phyloP scores from a whole-genome alignment of 2,329 filamentous ascomycete genomes.

The Aspergillus alliaceus region DNA sequence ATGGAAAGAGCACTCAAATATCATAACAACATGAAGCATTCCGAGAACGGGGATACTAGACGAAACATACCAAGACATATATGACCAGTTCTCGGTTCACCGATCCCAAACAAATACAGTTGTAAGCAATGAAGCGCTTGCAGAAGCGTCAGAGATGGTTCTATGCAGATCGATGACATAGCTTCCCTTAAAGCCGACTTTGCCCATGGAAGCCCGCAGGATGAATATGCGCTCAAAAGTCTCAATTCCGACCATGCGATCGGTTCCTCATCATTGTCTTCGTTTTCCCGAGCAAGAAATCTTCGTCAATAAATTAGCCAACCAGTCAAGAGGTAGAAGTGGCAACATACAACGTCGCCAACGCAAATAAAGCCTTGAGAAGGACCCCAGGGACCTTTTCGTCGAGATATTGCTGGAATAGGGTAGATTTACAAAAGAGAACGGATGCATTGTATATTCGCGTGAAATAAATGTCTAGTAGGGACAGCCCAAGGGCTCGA shows the following conservation, averaged over 20 bases:
- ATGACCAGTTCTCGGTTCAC: not conserved
- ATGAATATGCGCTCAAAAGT: not conserved
- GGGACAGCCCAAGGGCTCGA: not conserved
- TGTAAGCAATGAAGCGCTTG: not conserved
- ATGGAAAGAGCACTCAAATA: not conserved
- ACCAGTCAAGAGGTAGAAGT: not conserved
- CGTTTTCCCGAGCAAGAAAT: not conserved
- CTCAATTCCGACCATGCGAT: not conserved
- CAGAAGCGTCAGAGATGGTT: not conserved
- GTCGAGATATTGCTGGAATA: slow-evolving; percentile 1
- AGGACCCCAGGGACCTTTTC: not conserved
- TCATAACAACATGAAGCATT: not conserved
- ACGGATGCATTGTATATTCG: not conserved
- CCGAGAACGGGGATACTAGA: not conserved
- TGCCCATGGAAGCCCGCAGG: not conserved
- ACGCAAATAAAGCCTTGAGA: not conserved
- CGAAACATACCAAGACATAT: slow-evolving; percentile 1
- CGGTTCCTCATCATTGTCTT: not conserved
- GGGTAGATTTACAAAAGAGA: not conserved
- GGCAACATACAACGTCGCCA: not conserved
- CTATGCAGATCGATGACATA: not conserved
- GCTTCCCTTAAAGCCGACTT: not conserved
- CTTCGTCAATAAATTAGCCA: not conserved
- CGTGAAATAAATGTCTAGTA: slow-evolving; percentile 1
- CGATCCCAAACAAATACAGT: slow-evolving; percentile 1